Percentiles rank a stretch among this genome's conserved stretches.
phyloP scores from a whole-genome alignment of 2,329 filamentous ascomycete species.

The Talaromyces funiculosus region DNA sequence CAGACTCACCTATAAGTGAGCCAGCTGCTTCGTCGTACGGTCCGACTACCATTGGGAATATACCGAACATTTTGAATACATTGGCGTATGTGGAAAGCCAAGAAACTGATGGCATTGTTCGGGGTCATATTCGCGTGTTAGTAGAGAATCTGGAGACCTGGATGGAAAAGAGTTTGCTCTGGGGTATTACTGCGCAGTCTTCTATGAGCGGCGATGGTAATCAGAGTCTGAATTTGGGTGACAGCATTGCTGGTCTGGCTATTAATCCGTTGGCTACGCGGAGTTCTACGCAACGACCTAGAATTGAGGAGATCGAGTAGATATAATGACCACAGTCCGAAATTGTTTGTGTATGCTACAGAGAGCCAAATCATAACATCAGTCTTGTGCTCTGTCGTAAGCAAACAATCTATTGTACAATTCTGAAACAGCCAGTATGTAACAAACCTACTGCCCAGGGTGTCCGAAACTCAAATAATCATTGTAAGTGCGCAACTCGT shows the following conservation, averaged over 20 bases:
- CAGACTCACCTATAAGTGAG: constrained; percentile 4
- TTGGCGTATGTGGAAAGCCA: constrained; percentile 33
- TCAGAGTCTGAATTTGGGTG: constrained; percentile 29
- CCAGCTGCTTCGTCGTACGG: constrained; percentile 4
- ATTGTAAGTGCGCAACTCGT: no score
- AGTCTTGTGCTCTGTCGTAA: neutral
- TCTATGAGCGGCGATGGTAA: neutral
- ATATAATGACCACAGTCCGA: neutral
- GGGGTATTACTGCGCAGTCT: constrained; percentile 29
- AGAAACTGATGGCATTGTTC: constrained; percentile 35
- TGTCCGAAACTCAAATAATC: neutral
- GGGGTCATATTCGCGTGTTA: constrained; percentile 35
- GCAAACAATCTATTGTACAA: neutral
- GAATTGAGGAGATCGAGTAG: constrained; percentile 42
- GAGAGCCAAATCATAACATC: neutral
- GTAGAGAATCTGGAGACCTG: constrained; percentile 40
- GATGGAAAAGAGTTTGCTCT: constrained; percentile 38
- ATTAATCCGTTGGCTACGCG: constrained; percentile 29
- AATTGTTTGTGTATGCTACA: neutral
- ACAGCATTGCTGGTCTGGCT: constrained; percentile 34
- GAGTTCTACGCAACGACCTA: constrained; percentile 19
- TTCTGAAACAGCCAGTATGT: neutral
- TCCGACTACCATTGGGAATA: constrained; percentile 31
- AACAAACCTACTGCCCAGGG: neutral
- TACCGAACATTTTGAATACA: constrained; percentile 34